Evolutionary conservation across 208 protist species (phyloP), one percentile per base, ranked within the genome.

Genomic region (Leishmania aethiopica): DNA sequence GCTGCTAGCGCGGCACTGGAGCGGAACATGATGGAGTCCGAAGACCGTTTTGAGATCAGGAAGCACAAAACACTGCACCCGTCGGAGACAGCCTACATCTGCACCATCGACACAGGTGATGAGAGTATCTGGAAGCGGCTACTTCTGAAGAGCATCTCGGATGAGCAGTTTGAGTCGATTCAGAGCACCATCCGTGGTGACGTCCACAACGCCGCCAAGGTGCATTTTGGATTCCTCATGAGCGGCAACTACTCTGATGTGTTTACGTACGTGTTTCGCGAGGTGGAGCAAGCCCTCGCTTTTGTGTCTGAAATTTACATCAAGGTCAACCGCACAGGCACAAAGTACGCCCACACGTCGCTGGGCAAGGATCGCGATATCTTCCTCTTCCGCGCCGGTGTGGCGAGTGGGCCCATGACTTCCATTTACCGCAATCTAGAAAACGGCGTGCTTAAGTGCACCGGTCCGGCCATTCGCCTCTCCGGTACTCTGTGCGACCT

Each of bases 201-300:
- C 73, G 86, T 95, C n/a, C 82, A 95, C 79, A 84, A 74, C 45
- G 67, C 83, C 73, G 94, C 92, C 37, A 86, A 92, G 72, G 85
- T 89, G 74, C 89, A 91, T 81, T 90, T 92, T 57, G 95, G 93
- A 40, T 91, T 97, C 76, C 78, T 94, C 59, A 93, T 97, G 86
- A 96, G 93, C 81, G 93, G 93, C 79, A 96, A 97, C 85, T 81
- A 90, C 67, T 82, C 77, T 2, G 92, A 96, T 71, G 84, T 97
- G 17, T 94, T 96, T 77, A 94, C 89, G 25, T 97, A 96, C 87
- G 92, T 92, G 11, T 97, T 96, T 81, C 92, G 90, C 47, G 90
- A 90, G 69, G 89, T 94, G 53, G 92, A 95, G 78, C 85, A 96
- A 81, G 95, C 84, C 42, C 87, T 97, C 10, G 86, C 86, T 8